Evolutionary conservation across 169 alveolate species (phyloP).

Genomic region (Eimeria brunetti): DNA sequence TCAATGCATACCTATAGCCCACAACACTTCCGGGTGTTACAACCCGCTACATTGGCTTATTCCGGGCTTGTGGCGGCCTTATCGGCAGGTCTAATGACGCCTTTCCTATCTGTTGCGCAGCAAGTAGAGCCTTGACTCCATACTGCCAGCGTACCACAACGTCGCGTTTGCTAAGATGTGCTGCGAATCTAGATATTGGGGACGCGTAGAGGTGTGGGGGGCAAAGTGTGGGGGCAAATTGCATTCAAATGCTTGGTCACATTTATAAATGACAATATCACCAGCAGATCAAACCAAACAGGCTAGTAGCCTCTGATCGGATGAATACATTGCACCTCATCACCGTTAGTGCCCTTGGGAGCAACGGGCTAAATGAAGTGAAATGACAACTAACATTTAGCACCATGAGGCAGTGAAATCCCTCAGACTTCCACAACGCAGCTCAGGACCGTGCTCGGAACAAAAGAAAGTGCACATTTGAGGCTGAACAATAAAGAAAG

Average conservation of each 20-base stretch:
- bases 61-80: background rate
- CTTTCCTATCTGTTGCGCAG: background rate
- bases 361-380: background rate
- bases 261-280: background rate
- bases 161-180: too few relatives aligned
- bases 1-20: background rate
- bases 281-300: background rate
- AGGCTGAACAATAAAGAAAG: too few relatives aligned
- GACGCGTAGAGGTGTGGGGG: background rate
- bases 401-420: background rate
- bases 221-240: background rate
- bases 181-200: background rate
- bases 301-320: background rate
- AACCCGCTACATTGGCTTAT: background rate
- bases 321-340: background rate
- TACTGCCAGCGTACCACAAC: background rate
- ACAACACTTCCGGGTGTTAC: background rate
- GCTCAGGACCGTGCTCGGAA: too few relatives aligned
- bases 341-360: background rate
- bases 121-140: background rate
- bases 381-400: background rate
- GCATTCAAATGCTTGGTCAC: background rate
- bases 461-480: too few relatives aligned
- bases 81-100: background rate
- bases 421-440: background rate